phyloP scores from a whole-genome alignment of 2,329 filamentous ascomycete genomes.

The Alternaria solani region DNA sequence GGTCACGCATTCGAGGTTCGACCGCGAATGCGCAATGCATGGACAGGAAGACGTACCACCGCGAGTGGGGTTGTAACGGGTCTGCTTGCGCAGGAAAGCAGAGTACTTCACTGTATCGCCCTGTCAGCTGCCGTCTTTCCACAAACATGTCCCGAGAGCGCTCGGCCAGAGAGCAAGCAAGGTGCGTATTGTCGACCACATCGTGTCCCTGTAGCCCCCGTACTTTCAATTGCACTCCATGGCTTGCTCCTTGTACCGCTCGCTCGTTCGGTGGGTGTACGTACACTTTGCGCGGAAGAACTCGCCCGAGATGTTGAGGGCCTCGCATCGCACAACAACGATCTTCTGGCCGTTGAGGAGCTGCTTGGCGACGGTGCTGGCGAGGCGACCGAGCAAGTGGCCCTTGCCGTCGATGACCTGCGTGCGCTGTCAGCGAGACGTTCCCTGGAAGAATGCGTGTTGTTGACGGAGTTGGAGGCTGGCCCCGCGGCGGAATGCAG shows the following conservation, averaged over 20 bases:
- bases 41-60: constrained; percentile 73
- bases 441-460: constrained; percentile 10
- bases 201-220: not conserved
- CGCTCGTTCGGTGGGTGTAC: constrained; percentile 58
- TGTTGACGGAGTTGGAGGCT: constrained; percentile 14
- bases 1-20: not conserved
- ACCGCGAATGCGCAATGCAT: not conserved
- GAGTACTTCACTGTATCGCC: constrained; percentile 93
- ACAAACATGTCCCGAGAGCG: constrained; percentile 8
- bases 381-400: constrained; percentile 98
- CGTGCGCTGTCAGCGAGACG: constrained; percentile 39
- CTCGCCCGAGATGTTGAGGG: constrained; percentile 99
- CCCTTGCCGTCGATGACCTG: constrained; percentile 99
- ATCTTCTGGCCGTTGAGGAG: constrained; percentile 99
- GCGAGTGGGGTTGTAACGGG: constrained; percentile 98
- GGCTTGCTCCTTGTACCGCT: constrained; percentile 25
- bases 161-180: constrained; percentile 22
- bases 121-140: constrained; percentile 39
- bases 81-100: constrained; percentile 99
- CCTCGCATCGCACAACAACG: constrained; percentile 97
- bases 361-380: constrained; percentile 98
- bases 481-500: constrained; percentile 20
- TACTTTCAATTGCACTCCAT: constrained; percentile 19
- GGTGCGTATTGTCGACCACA: constrained; percentile 6
- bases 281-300: constrained; percentile 99